phyloP scores from a whole-genome alignment of 148 eudicot species.

The Rheum nobile region DNA sequence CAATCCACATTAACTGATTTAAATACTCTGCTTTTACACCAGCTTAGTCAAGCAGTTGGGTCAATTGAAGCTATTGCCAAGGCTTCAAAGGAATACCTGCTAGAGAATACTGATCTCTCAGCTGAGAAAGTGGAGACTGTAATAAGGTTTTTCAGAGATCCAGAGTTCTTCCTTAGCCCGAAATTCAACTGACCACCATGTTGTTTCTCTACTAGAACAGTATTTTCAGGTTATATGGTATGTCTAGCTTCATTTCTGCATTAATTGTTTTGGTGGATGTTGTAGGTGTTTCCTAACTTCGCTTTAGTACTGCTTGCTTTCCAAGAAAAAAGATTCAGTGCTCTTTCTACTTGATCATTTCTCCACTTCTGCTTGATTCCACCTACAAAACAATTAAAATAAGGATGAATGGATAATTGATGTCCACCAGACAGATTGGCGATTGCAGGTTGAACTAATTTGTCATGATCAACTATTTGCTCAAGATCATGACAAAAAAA shows the following conservation, averaged over 20 bases:
- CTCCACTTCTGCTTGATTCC: too few relatives aligned
- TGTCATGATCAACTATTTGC: too few relatives aligned
- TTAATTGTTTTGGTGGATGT: not conserved
- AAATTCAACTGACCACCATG: conserved; percentile 32
- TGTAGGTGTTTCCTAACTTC: not conserved
- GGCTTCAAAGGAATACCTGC: conserved; percentile 58
- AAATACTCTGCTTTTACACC: conserved; percentile 10
- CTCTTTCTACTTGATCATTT: not conserved
- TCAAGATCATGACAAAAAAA: too few relatives aligned
- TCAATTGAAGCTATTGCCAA: conserved; percentile 94
- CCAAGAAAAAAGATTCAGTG: not conserved
- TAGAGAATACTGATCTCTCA: conserved; percentile 86
- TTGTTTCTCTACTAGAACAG: not conserved
- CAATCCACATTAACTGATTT: not conserved
- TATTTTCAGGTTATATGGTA: not conserved
- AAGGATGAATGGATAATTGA: too few relatives aligned
- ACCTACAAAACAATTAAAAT: too few relatives aligned
- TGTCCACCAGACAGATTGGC: too few relatives aligned
- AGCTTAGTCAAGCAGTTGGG: conserved; percentile 85
- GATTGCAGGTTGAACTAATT: too few relatives aligned
- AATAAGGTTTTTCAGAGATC: conserved; percentile 69
- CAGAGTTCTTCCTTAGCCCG: conserved; percentile 61
- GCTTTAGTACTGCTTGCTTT: not conserved
- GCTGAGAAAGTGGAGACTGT: conserved; percentile 79
- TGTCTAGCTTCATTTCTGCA: not conserved